phyloP scores from a whole-genome alignment of 805 yeast genomes.

The Barnettozyma sucrosica region DNA sequence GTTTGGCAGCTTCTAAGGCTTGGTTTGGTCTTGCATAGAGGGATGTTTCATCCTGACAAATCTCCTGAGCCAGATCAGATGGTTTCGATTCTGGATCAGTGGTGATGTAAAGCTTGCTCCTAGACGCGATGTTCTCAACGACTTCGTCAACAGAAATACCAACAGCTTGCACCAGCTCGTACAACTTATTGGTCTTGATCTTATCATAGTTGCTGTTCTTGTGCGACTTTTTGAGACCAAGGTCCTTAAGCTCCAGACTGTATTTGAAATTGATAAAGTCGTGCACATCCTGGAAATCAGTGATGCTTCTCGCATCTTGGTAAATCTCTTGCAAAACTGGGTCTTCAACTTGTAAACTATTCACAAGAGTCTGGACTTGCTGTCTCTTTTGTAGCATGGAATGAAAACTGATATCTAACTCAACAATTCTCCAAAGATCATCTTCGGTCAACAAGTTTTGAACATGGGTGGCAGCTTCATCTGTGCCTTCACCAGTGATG shows the following conservation, averaged over 20 bases:
- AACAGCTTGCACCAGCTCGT: constrained; percentile 58
- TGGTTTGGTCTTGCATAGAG: constrained; percentile 51
- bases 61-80: constrained; percentile 45
- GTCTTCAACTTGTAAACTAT: constrained; percentile 49
- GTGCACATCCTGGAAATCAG: constrained; percentile 80
- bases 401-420: constrained; percentile 83
- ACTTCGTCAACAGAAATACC: constrained; percentile 78
- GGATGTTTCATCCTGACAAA: constrained; percentile 32
- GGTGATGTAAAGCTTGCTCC: constrained; percentile 63
- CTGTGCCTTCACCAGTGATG: constrained; percentile 36
- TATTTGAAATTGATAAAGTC: constrained; percentile 77
- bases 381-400: constrained; percentile 71
- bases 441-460: constrained; percentile 60
- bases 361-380: constrained; percentile 51
- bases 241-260: constrained; percentile 35
- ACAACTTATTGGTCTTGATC: constrained; percentile 57
- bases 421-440: constrained; percentile 88
- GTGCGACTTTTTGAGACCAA: constrained; percentile 24
- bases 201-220: constrained; percentile 61
- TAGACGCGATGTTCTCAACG: constrained; percentile 73
- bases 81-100: constrained; percentile 64
- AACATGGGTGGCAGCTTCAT: constrained; percentile 33
- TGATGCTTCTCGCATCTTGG: constrained; percentile 52
- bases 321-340: constrained; percentile 51
- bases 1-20: constrained; percentile 68